Base-by-base conservation (phyloP, 2,329 filamentous ascomycete genomes). In the Fusarium fracticaudum region DNA sequence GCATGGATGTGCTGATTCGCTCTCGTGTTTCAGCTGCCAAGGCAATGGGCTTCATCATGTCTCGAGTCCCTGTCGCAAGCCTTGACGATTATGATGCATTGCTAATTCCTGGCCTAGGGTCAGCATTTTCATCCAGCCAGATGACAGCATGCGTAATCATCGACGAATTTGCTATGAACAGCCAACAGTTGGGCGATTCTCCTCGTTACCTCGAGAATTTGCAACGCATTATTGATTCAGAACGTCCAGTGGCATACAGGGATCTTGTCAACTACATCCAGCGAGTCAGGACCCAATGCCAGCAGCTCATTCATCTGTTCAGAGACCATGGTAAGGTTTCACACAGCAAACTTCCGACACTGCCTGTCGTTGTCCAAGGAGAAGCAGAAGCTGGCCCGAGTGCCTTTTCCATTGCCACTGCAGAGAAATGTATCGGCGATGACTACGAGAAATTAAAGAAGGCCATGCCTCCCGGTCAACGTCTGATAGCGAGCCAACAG, bases 361-460 rank as follows among this genome's bases (percentile, higher is more conserved):
- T 98, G 53, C 94, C 96, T 29, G 94, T 97, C 6, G 91, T 99
- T 24, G 96, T 98, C 14, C 96, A 99, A 83, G 96, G 96, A 37
- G 96, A 98, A 79, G 87, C 93, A 10, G 93, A 97, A 79, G 96
- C 96, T 41, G 96, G 96, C 1, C 95, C 96, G 15, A 96, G 91
- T 77, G 96, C 96, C 12, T 99, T 99, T 81, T 97, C 95, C 3
- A 89, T 98, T 59, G 85, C 88, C 2, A 94, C 96, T 75, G 96
- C 95, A 2, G 95, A 98, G 76, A 96, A 94, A 83, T 94, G 97
- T 60, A 88, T 98, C 54, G 90, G 87, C 2, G 90, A 94, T 14
- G 96, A 99, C 74, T 99, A 93, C 76, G 95, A 98, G 60, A 91
- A 91, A 72, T 86, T 99, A 8, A 96, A 95, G 85, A 97, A 95